phyloP scores from a whole-genome alignment of 2,329 filamentous ascomycete species.

The Fusarium sambucinum region DNA sequence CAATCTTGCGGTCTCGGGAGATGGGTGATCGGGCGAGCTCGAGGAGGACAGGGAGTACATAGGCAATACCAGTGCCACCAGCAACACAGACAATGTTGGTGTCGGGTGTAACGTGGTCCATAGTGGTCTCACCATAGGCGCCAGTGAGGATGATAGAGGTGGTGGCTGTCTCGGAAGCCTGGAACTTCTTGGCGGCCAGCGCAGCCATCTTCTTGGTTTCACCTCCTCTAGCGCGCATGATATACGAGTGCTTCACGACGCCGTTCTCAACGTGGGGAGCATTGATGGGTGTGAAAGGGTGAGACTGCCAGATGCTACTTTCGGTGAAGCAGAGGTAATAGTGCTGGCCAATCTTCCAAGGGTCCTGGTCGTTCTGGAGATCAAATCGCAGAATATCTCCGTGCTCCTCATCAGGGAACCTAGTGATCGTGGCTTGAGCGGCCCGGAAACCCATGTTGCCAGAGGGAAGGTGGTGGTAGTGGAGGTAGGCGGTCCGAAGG shows the following conservation, averaged over 20 bases:
- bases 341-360: slow-evolving; percentile 77
- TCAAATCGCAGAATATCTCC: slow-evolving; percentile 75
- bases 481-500: slow-evolving; percentile 69
- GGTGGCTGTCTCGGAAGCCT: slow-evolving; percentile 48
- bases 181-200: slow-evolving; percentile 56
- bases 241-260: slow-evolving; percentile 64
- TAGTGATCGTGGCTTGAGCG: slow-evolving; percentile 58
- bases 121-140: slow-evolving; percentile 69
- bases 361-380: slow-evolving; percentile 69
- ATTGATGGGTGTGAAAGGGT: slow-evolving; percentile 76
- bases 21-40: slow-evolving; percentile 57
- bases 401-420: slow-evolving; percentile 67
- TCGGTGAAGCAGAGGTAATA: slow-evolving; percentile 78
- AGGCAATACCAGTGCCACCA: slow-evolving; percentile 57
- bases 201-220: slow-evolving; percentile 69
- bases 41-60: slow-evolving; percentile 55
- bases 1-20: slow-evolving; percentile 61
- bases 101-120: slow-evolving; percentile 56
- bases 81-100: slow-evolving; percentile 57
- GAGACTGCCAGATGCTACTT: slow-evolving; percentile 76
- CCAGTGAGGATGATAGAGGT: slow-evolving; percentile 72
- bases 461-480: slow-evolving; percentile 64
- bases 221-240: slow-evolving; percentile 68
- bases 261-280: slow-evolving; percentile 59
- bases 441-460: slow-evolving; percentile 66